Evolutionary conservation across 1,139 yeast genomes (phyloP), one percentile per base, ranked within the genome.

Genomic region (Debaryomyces fabryi): DNA sequence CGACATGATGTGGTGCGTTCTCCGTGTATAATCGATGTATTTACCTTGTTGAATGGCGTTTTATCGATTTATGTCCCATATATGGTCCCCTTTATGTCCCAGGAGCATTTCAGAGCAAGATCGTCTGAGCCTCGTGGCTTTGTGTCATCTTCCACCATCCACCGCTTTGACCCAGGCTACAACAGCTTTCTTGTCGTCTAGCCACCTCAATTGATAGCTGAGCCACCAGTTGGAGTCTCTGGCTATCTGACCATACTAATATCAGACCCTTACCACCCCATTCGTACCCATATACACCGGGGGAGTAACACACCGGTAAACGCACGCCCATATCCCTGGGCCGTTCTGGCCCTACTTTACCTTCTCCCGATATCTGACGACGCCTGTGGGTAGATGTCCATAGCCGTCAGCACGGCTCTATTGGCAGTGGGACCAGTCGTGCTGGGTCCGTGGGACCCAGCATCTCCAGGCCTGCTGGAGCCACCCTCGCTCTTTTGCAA

Each of bases 1-100:
- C 20, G 95, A 85, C 92, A 86, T 86, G 15, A 33, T 49, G 32
- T 30, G 13, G 16, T 18, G 33, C 24, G 29, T 23, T 21, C 18
- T 37, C n/a, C 18, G 20, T 36, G n/a, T 25, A 13, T 24, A 37
- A 37, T n/a, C 20, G 40, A 37, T 37, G 30, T 24, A 23, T 37
- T 37, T 15, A 23, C 20, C 40, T 9, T 25, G 15, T 2, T 15
- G 30, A 12, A 35, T 20, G 32, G 39, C 8, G 29, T 10, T n/a
- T 23, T 24, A 10, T 21, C 30, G 30, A 27, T 24, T 37, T 37
- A 23, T 23, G 29, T 13, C 20, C 30, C 20, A 13, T 37, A 18
- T 12, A 35, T 12, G 30, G 38, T n/a, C 38, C 21, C 38, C 38
- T 35, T 35, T 35, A 18, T 35, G 38, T 35, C 38, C 25, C 25